These are phyloP conservation scores for Fennellomyces sp. DNA, from an alignment of 371 early-diverging fungal genomes.

Conservation along the genomic window DNA sequence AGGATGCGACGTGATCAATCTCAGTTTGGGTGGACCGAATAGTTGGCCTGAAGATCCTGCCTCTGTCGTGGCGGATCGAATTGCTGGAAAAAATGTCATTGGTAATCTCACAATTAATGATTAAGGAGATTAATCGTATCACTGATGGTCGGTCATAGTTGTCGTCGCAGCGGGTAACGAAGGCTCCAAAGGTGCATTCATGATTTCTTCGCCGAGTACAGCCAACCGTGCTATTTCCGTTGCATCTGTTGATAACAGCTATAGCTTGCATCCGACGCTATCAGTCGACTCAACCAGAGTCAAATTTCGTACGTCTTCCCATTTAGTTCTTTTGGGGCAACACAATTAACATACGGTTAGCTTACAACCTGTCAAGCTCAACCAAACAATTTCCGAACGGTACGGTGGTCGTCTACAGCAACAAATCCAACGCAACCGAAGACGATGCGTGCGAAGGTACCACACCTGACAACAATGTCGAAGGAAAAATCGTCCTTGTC, in stretches of 20 bases:
- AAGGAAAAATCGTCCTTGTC: conserved; percentile 51
- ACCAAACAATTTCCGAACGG: conserved; percentile 30
- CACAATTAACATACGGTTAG: conserved; percentile 16
- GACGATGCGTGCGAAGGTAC: conserved; percentile 31
- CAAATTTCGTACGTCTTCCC: conserved; percentile 19
- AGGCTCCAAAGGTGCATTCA: conserved; percentile 57
- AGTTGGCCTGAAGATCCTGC: conserved; percentile 62
- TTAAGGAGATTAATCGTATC: neutral
- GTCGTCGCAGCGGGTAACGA: conserved; percentile 71
- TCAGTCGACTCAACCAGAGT: conserved; percentile 11
- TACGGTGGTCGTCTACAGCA: conserved; percentile 28
- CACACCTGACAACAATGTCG: conserved; percentile 18
- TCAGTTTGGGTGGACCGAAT: conserved; percentile 72
- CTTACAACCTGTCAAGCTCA: conserved; percentile 25
- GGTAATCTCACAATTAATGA: conserved; percentile 29
- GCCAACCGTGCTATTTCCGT: conserved; percentile 54
- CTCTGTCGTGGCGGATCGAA: conserved; percentile 51
- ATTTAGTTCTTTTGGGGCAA: neutral
- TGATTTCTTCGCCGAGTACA: conserved; percentile 57
- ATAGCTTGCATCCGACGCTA: conserved; percentile 23
- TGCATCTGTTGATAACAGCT: conserved; percentile 63
- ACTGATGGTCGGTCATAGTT: conserved; percentile 25
- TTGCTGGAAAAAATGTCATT: conserved; percentile 36
- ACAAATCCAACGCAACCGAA: neutral
- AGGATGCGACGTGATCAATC: conserved; percentile 67